These are phyloP conservation scores for Salix purpurea DNA, from an alignment of 345 rosid genomes.

Conservation along the genomic window DNA sequence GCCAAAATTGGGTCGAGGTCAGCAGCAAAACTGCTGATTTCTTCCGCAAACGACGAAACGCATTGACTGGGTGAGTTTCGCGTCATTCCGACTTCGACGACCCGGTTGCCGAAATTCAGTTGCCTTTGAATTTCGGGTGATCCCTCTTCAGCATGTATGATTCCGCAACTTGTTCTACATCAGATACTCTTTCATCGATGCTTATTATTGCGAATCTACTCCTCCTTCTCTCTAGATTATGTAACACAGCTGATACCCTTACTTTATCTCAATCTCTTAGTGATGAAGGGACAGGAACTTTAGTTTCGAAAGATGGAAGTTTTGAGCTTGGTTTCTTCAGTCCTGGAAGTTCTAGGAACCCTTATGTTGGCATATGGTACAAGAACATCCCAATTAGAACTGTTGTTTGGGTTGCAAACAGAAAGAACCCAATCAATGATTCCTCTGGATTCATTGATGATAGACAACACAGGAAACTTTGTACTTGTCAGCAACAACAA, in stretches of 20 bases:
- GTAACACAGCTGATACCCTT: conserved; percentile 16
- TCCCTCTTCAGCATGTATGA: too few species aligned
- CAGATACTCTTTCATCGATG: too few species aligned
- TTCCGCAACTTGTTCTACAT: too few species aligned
- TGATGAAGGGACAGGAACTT: conserved; percentile 11
- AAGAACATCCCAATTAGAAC: background rate
- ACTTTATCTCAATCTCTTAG: conserved; percentile 15
- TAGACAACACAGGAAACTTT: background rate
- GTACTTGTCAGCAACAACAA: background rate
- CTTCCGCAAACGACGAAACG: too few species aligned
- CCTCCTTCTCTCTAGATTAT: background rate
- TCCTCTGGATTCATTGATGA: conserved; percentile 9
- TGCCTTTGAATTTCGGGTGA: too few species aligned
- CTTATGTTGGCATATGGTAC: conserved; percentile 15
- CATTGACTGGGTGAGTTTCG: too few species aligned
- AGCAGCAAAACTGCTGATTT: too few species aligned
- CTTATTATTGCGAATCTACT: too few species aligned
- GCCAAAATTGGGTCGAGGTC: too few species aligned
- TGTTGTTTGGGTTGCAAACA: conserved; percentile 20
- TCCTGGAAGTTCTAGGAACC: conserved; percentile 2
- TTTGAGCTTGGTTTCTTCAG: conserved; percentile 18
- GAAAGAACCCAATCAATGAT: conserved; percentile 8
- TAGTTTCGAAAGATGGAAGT: conserved; percentile 3
- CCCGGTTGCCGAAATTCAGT: too few species aligned
- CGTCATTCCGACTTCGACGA: too few species aligned